Percentiles rank a stretch among this genome's conserved stretches.
phyloP scores from a whole-genome alignment of 768 basidiomycete genomes.

The Phylloporus rhodoxanthus region DNA sequence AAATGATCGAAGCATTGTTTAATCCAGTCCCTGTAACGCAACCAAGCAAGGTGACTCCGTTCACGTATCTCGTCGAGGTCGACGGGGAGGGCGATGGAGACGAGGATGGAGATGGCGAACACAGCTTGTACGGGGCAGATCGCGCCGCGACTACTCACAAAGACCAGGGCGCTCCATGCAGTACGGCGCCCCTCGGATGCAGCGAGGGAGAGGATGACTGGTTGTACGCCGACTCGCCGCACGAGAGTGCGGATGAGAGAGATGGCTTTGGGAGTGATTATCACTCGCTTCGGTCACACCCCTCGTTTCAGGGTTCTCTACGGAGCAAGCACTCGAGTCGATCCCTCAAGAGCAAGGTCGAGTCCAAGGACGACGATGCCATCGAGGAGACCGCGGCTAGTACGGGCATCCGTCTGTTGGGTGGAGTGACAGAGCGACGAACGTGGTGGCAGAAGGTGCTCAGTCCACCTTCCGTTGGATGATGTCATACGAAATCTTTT shows the following conservation, averaged over 20 bases:
- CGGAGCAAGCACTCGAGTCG: constrained; percentile 15
- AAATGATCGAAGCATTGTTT: constrained; percentile 73
- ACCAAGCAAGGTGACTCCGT: constrained; percentile 24
- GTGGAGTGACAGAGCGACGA: constrained; percentile 17
- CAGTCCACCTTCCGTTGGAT: constrained; percentile 10
- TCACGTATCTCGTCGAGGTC: constrained; percentile 34
- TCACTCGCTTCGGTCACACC: constrained; percentile 25
- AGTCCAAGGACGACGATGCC: background rate
- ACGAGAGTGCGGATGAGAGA: constrained; percentile 3
- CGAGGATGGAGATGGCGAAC: constrained; percentile 9
- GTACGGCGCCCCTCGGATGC: background rate
- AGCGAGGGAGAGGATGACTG: constrained; percentile 15
- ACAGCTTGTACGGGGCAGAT: background rate
- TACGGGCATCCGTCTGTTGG: background rate
- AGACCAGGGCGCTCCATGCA: background rate
- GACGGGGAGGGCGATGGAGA: constrained; percentile 18
- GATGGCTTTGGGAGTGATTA: constrained; percentile 22
- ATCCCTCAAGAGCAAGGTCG: constrained; percentile 14
- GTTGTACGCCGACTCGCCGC: constrained; percentile 21
- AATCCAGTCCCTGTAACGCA: constrained; percentile 54
- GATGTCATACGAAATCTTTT: background rate
- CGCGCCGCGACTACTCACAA: background rate
- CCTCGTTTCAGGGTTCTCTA: constrained; percentile 21
- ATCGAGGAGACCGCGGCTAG: background rate
- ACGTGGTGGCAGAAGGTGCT: constrained; percentile 31